Conservation (phyloP, 768 basidiomycete genomes). For the Obba rivulosa region DNA sequence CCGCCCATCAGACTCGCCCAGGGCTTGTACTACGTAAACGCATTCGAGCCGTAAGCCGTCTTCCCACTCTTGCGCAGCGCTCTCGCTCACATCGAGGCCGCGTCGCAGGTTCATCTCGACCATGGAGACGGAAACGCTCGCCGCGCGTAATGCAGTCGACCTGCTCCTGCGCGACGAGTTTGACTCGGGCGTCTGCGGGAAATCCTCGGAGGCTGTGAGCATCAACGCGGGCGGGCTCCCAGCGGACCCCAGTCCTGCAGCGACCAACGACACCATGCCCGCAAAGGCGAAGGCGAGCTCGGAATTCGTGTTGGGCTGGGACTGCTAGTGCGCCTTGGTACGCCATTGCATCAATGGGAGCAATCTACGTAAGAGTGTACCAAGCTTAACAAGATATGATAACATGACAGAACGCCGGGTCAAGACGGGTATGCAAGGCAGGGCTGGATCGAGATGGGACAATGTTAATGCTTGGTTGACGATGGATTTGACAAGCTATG, state of each 20-base stretch:
- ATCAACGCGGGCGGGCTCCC: slow-evolving; percentile 8
- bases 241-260: background rate
- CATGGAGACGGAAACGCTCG: slow-evolving; percentile 91
- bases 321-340: slow-evolving; percentile 40
- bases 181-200: slow-evolving; percentile 62
- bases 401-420: too few species aligned
- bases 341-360: too few species aligned
- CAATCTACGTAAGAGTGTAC: too few species aligned
- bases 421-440: too few species aligned
- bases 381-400: too few species aligned
- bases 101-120: slow-evolving; percentile 70
- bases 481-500: too few species aligned
- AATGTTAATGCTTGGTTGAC: too few species aligned
- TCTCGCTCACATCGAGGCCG: slow-evolving; percentile 4
- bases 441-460: too few species aligned
- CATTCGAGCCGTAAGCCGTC: slow-evolving; percentile 76
- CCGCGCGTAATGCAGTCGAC: slow-evolving; percentile 80
- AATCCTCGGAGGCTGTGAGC: slow-evolving; percentile 18
- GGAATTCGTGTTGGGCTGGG: slow-evolving; percentile 68
- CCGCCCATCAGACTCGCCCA: slow-evolving; percentile 74
- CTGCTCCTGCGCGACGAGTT: slow-evolving; percentile 72
- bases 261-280: slow-evolving; percentile 2
- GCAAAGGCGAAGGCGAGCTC: slow-evolving; percentile 9
- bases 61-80: slow-evolving; percentile 2
- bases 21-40: slow-evolving; percentile 87